These are phyloP conservation scores for Marsdenia floribunda DNA, from an alignment of 257 asterid genomes.

Conservation along the genomic window DNA sequence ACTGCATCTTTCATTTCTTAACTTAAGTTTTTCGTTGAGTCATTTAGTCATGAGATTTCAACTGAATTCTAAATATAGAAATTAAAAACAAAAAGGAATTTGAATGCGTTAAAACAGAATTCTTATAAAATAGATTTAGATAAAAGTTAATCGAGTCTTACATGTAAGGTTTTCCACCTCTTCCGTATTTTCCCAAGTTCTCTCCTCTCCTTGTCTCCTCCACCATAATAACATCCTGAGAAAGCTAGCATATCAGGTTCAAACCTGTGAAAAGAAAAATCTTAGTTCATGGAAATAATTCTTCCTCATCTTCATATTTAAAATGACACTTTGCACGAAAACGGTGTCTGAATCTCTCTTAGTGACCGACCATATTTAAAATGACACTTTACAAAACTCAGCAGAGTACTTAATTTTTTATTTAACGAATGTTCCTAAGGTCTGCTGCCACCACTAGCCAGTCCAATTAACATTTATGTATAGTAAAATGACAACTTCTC, in stretches of 20 bases:
- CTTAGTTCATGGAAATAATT: conserved; percentile 53
- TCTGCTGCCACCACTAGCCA: background rate
- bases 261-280: conserved; percentile 51
- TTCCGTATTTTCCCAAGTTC: conserved; percentile 83
- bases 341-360: background rate
- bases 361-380: conserved; percentile 2
- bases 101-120: background rate
- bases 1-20: background rate
- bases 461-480: background rate
- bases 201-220: conserved; percentile 89
- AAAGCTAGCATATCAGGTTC: conserved; percentile 99
- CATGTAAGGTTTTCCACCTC: conserved; percentile 96
- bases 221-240: conserved; percentile 98
- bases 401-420: background rate
- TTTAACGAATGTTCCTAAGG: background rate
- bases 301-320: conserved; percentile 30
- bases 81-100: background rate
- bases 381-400: background rate
- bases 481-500: background rate
- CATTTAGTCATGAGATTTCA: background rate
- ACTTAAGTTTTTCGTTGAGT: background rate
- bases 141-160: conserved; percentile 34
- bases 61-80: background rate
- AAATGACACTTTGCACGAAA: background rate
- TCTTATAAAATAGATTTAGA: background rate